Evolutionary conservation across 2,329 filamentous ascomycete species (phyloP), one percentile per base, ranked within the genome.

Genomic region (Camptophora hylomeconis): DNA sequence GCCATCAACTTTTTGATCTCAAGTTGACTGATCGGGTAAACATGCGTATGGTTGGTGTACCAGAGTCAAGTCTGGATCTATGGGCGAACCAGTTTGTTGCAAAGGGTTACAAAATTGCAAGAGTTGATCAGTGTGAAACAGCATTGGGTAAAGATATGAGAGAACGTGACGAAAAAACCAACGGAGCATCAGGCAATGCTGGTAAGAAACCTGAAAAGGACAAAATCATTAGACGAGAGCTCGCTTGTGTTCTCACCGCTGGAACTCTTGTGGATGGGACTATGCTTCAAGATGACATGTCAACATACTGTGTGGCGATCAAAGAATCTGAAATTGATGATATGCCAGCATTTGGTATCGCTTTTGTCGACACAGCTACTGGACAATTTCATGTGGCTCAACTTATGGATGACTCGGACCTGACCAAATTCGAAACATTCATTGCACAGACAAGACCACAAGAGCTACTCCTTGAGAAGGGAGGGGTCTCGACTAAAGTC

Each of bases 31-130:
- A 98, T 46, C 73, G 89, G 31, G 89, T 98, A 52, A 98, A 98
- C 52, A 98, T 98, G 89, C 80, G 87, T 42, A 98, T 98, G 89
- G 89, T 95, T 2, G 89, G 89, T 37, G 89, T 98, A 0, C 89
- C 89, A 0, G 89, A 98, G 53, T 80, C 83, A 48, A 93, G 84
- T 8, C 63, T 98, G n/a, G 82, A 89, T 47, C 76, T 89, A 52
- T 98, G 89, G 89, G 84, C 89, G 32, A 93, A 92, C 46, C 89
- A 98, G 47, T 98, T 98, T 46, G 86, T 98, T 21, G 89, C 87
- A 34, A 95, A 95, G 53, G 89, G 92, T 18, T 93, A 75, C 70
- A 98, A 98, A 56, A 92, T 98, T 30, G 89, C 89, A 5, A 70
- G 87, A 11, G 89, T 98, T 14, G 89, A 95, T 51, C 89, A 98